phyloP scores from a whole-genome alignment of 148 eudicot genomes.

The Suaeda aralocaspica region DNA sequence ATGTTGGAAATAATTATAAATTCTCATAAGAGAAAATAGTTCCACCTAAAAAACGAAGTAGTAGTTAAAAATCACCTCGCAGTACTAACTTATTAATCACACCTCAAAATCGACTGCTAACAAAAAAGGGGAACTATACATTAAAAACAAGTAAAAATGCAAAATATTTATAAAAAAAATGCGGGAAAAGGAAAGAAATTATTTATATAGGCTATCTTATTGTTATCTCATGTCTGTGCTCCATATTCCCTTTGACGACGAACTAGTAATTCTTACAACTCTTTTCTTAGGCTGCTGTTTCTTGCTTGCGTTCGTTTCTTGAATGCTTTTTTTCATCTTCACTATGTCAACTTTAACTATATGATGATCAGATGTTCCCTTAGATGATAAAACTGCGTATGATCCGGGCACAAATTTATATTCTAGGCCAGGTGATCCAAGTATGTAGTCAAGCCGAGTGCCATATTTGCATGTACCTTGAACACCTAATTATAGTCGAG shows the following conservation, averaged over 20 bases:
- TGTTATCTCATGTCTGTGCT: conserved; percentile 37
- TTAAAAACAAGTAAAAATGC: too few relatives aligned
- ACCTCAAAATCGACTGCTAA: too few relatives aligned
- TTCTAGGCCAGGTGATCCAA: conserved; percentile 53
- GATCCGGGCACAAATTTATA: conserved; percentile 88
- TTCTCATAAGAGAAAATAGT: too few relatives aligned
- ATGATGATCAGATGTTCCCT: conserved; percentile 96
- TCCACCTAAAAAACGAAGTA: too few relatives aligned
- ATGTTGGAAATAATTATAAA: too few relatives aligned
- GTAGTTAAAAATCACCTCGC: too few relatives aligned
- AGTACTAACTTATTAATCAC: too few relatives aligned
- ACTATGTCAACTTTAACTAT: conserved; percentile 74
- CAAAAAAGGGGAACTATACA: too few relatives aligned
- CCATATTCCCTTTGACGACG: conserved; percentile 62
- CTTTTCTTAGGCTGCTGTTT: conserved; percentile 33
- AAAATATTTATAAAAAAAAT: too few relatives aligned
- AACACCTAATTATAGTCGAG: conserved; percentile 45
- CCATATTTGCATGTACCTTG: conserved; percentile 97
- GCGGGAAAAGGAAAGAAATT: too few relatives aligned
- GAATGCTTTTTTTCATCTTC: conserved; percentile 40
- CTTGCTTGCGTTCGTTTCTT: conserved; percentile 37
- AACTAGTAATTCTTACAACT: conserved; percentile 50
- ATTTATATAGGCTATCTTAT: too few relatives aligned
- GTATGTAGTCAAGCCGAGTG: conserved; percentile 75
- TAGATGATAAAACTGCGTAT: conserved; percentile 82